Conservation (phyloP, 1,284 basidiomycete genomes). For the Trametes pubescens region DNA sequence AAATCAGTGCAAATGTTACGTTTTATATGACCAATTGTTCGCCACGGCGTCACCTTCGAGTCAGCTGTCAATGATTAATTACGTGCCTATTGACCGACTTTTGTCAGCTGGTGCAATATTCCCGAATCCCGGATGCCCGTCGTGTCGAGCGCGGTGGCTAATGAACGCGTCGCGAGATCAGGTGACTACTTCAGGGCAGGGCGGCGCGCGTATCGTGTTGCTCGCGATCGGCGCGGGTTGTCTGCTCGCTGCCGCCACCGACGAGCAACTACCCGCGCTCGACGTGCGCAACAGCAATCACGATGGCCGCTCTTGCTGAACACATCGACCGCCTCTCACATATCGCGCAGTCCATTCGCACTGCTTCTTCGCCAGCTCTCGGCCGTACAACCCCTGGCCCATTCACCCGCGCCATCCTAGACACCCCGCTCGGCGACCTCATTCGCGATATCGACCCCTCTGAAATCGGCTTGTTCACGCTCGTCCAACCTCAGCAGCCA, state of each 20-base stretch:
- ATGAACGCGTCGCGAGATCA: neutral
- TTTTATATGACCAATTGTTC: no score
- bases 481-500: constrained; percentile 47
- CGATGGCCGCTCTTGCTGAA: constrained; percentile 53
- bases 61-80: no score
- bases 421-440: constrained; percentile 69
- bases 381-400: constrained; percentile 43
- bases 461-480: constrained; percentile 76
- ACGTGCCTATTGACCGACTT: no score
- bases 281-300: neutral
- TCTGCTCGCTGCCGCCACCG: neutral
- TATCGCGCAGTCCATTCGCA: constrained; percentile 48
- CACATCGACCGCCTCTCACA: constrained; percentile 52
- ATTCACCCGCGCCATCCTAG: constrained; percentile 66
- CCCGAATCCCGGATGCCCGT: no score
- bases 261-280: neutral
- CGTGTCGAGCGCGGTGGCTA: no score
- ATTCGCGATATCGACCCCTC: constrained; percentile 80
- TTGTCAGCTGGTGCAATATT: no score
- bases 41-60: no score
- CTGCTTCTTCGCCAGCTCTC: constrained; percentile 34
- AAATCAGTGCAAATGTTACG: no score
- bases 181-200: constrained; percentile 25
- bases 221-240: neutral
- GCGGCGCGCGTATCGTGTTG: constrained; percentile 14